Evolutionary conservation across 768 basidiomycete genomes (phyloP), one percentile per base, ranked within the genome.

Genomic region (Termitomyces sp.): DNA sequence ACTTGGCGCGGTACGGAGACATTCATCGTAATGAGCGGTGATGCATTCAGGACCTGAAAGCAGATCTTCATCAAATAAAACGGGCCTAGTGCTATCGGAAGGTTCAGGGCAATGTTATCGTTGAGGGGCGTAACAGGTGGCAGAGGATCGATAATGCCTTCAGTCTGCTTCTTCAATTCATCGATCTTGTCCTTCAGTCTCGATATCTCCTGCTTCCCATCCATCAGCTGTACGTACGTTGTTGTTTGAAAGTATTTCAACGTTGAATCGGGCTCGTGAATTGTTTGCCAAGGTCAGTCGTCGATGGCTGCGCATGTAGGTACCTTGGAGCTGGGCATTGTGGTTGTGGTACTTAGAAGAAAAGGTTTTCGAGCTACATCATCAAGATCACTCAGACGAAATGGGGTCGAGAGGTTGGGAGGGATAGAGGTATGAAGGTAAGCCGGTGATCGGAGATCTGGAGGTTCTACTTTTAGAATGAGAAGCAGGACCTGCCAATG

Each of bases 221-320:
- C 48, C 10, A 47, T 8, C 20, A n/a, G 28, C 14, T 18, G 18
- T 2, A 53, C 40, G 44, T 41, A 44, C 6, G 18, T 32, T 1
- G 26, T 52, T 3, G 50, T 53, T 58, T 28, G 59, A n/a, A 32
- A 36, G 57, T 13, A 65, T 56, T 33, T 64, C 56, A 9, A n/a
- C 35, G 35, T 38, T 55, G 48, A 7, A 47, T 36, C 24, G 35
- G 54, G 32, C 54, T 55, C 0, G 33, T 41, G 8, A 41, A 41
- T 8, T 35, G 43, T 4, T 44, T 44, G 33, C 54, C 54, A 11
- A 46, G 33, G 8, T 26, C 35, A 22, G 14, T 16, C 5, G 45
- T 38, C 33, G 22, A 18, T 26, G 35, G 24, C 40, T 45, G 53
- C 11, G 10, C 14, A 20, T n/a, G 10, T 54, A 7, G n/a, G 8